These are phyloP conservation scores for Tanacetum coccineum DNA, from an alignment of 129 eudicot genomes.

Conservation along the genomic window DNA sequence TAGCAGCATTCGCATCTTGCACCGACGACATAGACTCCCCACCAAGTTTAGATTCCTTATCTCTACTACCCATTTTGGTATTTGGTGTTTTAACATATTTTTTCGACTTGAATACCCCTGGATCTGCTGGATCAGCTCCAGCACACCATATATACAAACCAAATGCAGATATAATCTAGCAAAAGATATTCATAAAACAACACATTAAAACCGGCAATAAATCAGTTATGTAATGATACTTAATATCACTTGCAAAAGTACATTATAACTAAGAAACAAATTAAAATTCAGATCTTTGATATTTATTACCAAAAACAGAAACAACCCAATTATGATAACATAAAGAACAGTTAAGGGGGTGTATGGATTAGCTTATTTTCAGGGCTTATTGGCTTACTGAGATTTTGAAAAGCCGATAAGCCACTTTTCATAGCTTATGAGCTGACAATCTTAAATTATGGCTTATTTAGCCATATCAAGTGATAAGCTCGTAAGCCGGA, in stretches of 20 bases:
- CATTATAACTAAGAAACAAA: neutral
- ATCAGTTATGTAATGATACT: no score
- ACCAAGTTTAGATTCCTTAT: constrained; percentile 55
- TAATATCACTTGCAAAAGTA: neutral
- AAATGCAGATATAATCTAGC: constrained; percentile 66
- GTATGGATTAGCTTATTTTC: no score
- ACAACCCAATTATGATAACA: neutral
- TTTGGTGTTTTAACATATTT: constrained; percentile 57
- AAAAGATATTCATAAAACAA: constrained; percentile 7
- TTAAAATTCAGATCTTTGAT: neutral
- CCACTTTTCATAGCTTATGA: no score
- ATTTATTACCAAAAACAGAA: neutral
- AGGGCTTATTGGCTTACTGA: no score
- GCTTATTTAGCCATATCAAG: no score
- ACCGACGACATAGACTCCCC: constrained; percentile 65
- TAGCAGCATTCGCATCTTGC: constrained; percentile 52
- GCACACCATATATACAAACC: constrained; percentile 97
- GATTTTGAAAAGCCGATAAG: no score
- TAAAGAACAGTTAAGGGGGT: neutral
- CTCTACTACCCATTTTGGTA: constrained; percentile 34
- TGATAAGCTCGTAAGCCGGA: no score
- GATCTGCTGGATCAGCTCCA: constrained; percentile 97
- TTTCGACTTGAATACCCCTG: constrained; percentile 91
- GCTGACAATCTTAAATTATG: no score
- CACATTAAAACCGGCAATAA: no score